Evolutionary conservation across 495 filamentous ascomycete genomes (phyloP), one percentile per base, ranked within the genome.

Genomic region (Talaromyces stipitatus): DNA sequence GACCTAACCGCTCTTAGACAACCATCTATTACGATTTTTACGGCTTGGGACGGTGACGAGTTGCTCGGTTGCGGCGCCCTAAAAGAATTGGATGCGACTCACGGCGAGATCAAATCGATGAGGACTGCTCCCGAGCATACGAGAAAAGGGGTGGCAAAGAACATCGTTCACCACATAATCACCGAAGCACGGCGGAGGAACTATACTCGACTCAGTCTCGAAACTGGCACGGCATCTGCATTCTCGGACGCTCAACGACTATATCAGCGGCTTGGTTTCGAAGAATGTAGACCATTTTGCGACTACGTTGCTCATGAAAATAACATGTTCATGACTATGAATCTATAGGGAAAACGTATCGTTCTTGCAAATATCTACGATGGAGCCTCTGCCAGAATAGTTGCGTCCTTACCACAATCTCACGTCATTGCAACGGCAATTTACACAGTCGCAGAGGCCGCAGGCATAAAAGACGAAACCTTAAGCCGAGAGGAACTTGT

Each of bases 361-460:
- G 52, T 81, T 32, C 69, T 83, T 26, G 71, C 77, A 55, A 84
- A 83, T 61, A 64, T 79, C 57, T 78, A 75, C 62, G 78, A 83
- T 60, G 70, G 64, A 38, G 59, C 71, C 18, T 73, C 78, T 32
- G 78, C 80, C 2, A 61, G 63, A 9, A 46, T 70, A 26, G 61
- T 79, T 56, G 70, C 76, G 33, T 62, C 69, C 2, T 68, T 76
- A 14, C 72, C 75, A 0, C 36, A 58, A 1, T 69, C 71, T 11
- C 63, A 66, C 30, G 82, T 80, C 54, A 64, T 84, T 24, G 81
- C 79, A 18, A 81, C 80, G n/a, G 77, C 76, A 1, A 78, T 72
- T 57, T 78, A 67, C 59, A 76, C 79, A 12, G 65, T 84, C 24
- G 78, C 81, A 2, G 62, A 65, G 12, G 60, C 69, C 2, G 62